A percentile compares a stretch with the other conserved stretches of the same genome.
Evolutionary conservation across 2,329 filamentous ascomycete species (phyloP).

Genomic region (Sporothrix protearum): DNA sequence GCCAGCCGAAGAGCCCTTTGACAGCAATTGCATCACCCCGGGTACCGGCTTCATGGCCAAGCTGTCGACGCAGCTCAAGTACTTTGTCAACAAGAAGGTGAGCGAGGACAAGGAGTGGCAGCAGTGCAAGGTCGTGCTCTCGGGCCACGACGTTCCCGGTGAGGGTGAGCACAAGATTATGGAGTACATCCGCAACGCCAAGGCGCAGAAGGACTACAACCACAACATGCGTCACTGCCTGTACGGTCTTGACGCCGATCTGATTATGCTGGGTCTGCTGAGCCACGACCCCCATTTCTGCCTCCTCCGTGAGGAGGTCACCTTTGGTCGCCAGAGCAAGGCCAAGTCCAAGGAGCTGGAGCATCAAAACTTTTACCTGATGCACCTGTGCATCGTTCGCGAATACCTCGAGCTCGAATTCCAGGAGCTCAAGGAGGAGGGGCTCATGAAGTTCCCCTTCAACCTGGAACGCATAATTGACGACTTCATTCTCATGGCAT

Average conservation of each 20-base stretch:
- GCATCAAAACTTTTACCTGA: conserved; percentile 96
- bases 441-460: conserved; percentile 70
- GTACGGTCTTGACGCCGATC: conserved; percentile 93
- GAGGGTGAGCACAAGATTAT: conserved; percentile 99
- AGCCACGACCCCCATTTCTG: conserved; percentile 99
- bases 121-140: conserved; percentile 90
- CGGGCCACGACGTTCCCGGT: conserved; percentile 94
- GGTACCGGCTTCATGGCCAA: conserved; percentile 97
- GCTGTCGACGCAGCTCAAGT: conserved; percentile 87
- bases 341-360: conserved; percentile 93
- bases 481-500: conserved; percentile 99
- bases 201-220: conserved; percentile 90
- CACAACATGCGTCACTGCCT: conserved; percentile 93
- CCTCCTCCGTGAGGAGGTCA: conserved; percentile 93
- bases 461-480: conserved; percentile 97
- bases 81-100: conserved; percentile 98
- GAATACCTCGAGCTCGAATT: conserved; percentile 98
- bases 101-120: conserved; percentile 98
- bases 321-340: conserved; percentile 84
- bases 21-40: conserved; percentile 98
- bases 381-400: conserved; percentile 95
- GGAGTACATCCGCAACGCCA: conserved; percentile 98
- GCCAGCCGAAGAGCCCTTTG: conserved; percentile 92
- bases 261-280: conserved; percentile 96
- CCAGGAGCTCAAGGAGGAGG: conserved; percentile 78